Conservation (phyloP, 1,284 basidiomycete species). For the Leccinum griseonigrum region DNA sequence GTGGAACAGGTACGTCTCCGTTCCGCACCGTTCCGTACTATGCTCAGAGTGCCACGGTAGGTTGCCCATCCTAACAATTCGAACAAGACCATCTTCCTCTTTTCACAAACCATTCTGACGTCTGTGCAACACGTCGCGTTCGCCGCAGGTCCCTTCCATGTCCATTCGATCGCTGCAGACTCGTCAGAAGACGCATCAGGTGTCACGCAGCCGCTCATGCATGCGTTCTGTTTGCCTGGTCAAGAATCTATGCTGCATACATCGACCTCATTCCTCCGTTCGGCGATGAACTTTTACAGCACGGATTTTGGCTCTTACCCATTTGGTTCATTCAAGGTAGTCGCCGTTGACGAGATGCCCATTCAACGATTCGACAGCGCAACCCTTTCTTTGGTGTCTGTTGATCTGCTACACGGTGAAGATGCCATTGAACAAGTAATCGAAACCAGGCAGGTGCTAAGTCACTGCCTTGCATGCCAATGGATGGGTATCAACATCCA, state of each 20-base stretch:
- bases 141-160: constrained; percentile 92
- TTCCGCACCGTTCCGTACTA: constrained; percentile 7
- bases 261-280: constrained; percentile 77
- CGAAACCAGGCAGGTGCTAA: constrained; percentile 84
- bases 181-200: constrained; percentile 62
- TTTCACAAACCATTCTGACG: constrained; percentile 84
- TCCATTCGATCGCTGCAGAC: constrained; percentile 70
- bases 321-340: constrained; percentile 91
- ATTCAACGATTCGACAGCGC: constrained; percentile 80
- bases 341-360: constrained; percentile 92
- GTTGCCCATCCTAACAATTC: constrained; percentile 93
- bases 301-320: constrained; percentile 97
- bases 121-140: constrained; percentile 96
- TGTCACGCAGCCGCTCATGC: constrained; percentile 80
- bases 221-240: constrained; percentile 92
- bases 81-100: constrained; percentile 93
- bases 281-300: constrained; percentile 90
- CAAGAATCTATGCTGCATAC: constrained; percentile 68
- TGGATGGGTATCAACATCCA: constrained; percentile 98
- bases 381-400: constrained; percentile 78
- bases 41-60: constrained; percentile 40
- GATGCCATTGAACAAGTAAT: constrained; percentile 93
- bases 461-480: constrained; percentile 90
- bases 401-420: constrained; percentile 85
- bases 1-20: constrained; percentile 75